These are phyloP conservation scores for Halophytophthora polymorphica DNA, from an alignment of 352 stramenopile species.

Conservation along the genomic window DNA sequence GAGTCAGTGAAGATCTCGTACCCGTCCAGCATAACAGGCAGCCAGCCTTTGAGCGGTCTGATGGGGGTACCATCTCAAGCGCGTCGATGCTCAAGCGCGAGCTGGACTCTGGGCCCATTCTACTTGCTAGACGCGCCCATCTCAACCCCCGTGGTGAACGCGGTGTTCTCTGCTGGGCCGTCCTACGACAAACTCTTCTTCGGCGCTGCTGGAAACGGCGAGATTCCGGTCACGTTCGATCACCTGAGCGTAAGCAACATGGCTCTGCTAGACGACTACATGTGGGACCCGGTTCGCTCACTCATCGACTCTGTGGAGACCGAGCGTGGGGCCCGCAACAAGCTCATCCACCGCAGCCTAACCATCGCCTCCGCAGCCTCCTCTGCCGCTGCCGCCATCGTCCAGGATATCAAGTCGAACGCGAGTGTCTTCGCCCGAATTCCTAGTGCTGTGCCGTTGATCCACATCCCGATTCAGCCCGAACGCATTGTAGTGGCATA, in stretches of 20 bases:
- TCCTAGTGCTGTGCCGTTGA: constrained; percentile 41
- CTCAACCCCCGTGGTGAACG: constrained; percentile 45
- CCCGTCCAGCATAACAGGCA: constrained; percentile 44
- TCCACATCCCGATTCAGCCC: constrained; percentile 43
- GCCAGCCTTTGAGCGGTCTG: constrained; percentile 56
- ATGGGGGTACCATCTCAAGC: constrained; percentile 59
- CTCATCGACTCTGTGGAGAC: constrained; percentile 72
- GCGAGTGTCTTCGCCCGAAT: constrained; percentile 54
- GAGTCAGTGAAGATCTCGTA: constrained; percentile 73
- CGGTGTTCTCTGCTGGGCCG: constrained; percentile 50
- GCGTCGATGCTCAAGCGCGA: constrained; percentile 31
- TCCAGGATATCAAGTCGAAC: constrained; percentile 64
- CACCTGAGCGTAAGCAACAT: constrained; percentile 46
- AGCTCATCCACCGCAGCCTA: constrained; percentile 51
- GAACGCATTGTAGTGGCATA: constrained; percentile 60
- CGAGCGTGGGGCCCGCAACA: constrained; percentile 35
- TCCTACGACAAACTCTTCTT: constrained; percentile 57
- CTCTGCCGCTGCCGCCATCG: constrained; percentile 56
- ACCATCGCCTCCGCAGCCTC: constrained; percentile 61
- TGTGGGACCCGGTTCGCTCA: constrained; percentile 58
- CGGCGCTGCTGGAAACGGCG: constrained; percentile 42
- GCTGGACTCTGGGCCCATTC: constrained; percentile 57
- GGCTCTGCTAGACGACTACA: constrained; percentile 56
- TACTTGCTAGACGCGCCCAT: constrained; percentile 66
- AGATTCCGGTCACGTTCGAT: constrained; percentile 49